Base-by-base conservation (phyloP, 306 rosid genomes). In the Vicia faba region DNA sequence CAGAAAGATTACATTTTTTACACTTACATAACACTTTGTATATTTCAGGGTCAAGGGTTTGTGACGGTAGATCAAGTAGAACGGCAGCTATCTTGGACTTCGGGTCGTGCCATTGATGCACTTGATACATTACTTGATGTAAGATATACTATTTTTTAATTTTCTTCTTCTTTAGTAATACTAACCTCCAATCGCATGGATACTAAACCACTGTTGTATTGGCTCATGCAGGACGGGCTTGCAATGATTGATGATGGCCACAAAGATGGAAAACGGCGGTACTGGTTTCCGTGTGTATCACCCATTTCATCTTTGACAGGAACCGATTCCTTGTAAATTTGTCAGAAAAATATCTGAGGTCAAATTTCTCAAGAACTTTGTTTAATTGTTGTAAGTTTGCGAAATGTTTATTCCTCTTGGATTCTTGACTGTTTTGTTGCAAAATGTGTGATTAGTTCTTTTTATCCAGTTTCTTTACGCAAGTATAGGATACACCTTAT, bases 201-300 rank as follows among this genome's bases (percentile, higher is more conserved):
- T 20, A 50, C 74, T 36, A 36, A 64, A 44, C n/a, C 15, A 46
- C 33, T 63, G 41, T 50, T 31, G 25, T 51, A 72, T 69, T 51
- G 33, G 64, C 55, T 76, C 25, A 15, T 79, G 75, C 85, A 93
- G 97, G 97, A 93, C 70, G 99, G 99, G 68, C 96, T 93, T 75
- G 97, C 96, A 38, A 88, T 93, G 97, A 90, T 93, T 64, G 99
- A 93, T 82, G 96, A 93, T 67, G 99, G 99, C 63, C 97, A 93
- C 54, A 87, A 79, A 82, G 99, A 93, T 56, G 86, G 95, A 57
- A 82, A 64, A 78, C 87, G 95, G 18, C 81, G 87, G 38, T 88
- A 90, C 64, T 93, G 99, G 99, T 93, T 93, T 69, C 97, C 97
- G 19, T 93, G 97, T 68, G 92, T 86, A 36, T 90, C 96, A 65